phyloP scores from a whole-genome alignment of 345 rosid species.

The Linum usitatissimum region DNA sequence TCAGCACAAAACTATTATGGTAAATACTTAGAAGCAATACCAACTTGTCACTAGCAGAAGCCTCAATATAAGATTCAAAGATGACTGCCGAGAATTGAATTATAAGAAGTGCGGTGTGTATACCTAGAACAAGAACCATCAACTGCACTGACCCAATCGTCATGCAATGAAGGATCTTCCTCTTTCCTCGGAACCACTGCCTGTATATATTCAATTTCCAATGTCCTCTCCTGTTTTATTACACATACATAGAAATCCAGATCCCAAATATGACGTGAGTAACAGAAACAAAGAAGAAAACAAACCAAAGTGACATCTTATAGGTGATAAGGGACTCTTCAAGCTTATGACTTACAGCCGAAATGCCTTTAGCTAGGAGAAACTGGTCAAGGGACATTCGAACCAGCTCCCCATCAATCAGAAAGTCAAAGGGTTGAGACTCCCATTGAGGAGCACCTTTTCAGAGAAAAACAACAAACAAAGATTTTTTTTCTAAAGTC shows the following conservation, averaged over 20 bases:
- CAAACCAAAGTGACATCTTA: background rate
- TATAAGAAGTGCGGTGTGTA: conserved; percentile 4
- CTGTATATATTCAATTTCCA: conserved; percentile 88
- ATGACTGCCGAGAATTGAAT: background rate
- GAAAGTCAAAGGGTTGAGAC: conserved; percentile 73
- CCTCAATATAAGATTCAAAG: background rate
- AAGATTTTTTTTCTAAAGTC: background rate
- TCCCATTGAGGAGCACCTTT: conserved; percentile 64
- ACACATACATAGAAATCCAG: background rate
- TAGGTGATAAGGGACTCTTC: too few relatives aligned
- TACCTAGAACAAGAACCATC: conserved; percentile 70
- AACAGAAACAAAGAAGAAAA: background rate
- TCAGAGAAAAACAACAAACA: conserved; percentile 4
- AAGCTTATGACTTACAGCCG: conserved; percentile 46
- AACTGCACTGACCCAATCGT: conserved; percentile 96
- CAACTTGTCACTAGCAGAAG: background rate
- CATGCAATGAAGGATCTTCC: conserved; percentile 74
- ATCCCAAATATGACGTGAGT: conserved; percentile 1
- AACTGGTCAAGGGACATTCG: conserved; percentile 85
- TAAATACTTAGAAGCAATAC: background rate
- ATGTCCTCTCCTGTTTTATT: conserved; percentile 55
- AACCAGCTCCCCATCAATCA: conserved; percentile 82
- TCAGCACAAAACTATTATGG: conserved; percentile 15
- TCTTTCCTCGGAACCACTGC: conserved; percentile 76
- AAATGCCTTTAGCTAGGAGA: conserved; percentile 72